Percentiles rank a stretch among this genome's conserved stretches.
These are phyloP conservation scores for Marasmius oreades DNA, from an alignment of 1,284 basidiomycete species.

Conservation along the genomic window DNA sequence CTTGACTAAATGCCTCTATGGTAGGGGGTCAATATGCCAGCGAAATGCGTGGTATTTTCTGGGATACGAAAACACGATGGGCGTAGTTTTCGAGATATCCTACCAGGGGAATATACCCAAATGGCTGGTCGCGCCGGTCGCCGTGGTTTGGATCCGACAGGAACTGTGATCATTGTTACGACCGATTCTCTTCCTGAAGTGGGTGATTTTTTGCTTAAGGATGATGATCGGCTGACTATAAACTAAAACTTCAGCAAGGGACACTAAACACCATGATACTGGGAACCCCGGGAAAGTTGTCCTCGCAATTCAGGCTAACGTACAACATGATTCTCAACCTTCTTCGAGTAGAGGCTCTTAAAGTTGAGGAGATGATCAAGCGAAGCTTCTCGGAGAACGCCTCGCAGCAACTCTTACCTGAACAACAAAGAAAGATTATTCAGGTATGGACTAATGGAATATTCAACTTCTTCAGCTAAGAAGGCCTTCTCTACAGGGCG, in stretches of 20 bases:
- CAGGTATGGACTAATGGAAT: constrained; percentile 49
- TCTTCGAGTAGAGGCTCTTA: constrained; percentile 91
- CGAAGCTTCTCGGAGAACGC: constrained; percentile 98
- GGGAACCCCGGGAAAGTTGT: constrained; percentile 88
- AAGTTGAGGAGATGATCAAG: constrained; percentile 99
- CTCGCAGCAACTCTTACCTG: constrained; percentile 87
- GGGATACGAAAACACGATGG: constrained; percentile 97
- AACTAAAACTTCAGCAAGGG: constrained; percentile 48
- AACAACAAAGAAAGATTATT: constrained; percentile 85
- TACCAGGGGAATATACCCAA: constrained; percentile 94
- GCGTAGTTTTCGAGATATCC: constrained; percentile 83
- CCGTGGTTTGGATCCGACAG: constrained; percentile 92
- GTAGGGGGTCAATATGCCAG: constrained; percentile 99
- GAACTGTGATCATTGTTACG: constrained; percentile 91
- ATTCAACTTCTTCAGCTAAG: constrained; percentile 4
- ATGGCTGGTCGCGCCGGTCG: constrained; percentile 99
- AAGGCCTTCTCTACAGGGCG: constrained; percentile 51
- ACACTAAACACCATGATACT: constrained; percentile 89
- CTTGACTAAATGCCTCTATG: constrained; percentile 3
- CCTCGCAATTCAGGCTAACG: constrained; percentile 95
- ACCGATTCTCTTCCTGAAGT: constrained; percentile 88
- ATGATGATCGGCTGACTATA: constrained; percentile 9
- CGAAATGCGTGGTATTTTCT: constrained; percentile 95
- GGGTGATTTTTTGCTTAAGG: constrained; percentile 20
- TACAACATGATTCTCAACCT: constrained; percentile 99